A percentile compares a stretch with the other conserved stretches of the same genome.
phyloP scores from a whole-genome alignment of 106 monocot species.

The Dioscorea dumetorum region DNA sequence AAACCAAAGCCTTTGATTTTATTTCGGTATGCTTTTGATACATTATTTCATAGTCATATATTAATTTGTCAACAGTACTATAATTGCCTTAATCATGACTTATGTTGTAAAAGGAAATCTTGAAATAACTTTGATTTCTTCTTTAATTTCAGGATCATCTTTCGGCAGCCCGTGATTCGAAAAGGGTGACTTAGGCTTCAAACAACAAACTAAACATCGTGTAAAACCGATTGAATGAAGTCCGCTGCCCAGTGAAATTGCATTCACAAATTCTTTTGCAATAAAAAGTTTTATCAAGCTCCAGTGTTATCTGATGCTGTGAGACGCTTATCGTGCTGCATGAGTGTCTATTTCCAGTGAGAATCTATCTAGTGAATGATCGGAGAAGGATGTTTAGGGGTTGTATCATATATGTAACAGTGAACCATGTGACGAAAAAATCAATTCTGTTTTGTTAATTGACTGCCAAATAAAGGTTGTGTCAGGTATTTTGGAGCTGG shows the following conservation, averaged over 20 bases:
- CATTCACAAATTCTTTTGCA: conserved; percentile 19
- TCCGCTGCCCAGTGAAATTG: not conserved
- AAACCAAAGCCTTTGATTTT: conserved; percentile 96
- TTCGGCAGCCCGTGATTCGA: conserved; percentile 72
- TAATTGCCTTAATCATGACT: too few relatives aligned
- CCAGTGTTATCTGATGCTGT: not conserved
- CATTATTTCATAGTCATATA: too few relatives aligned
- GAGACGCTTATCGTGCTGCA: too few relatives aligned
- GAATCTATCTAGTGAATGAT: too few relatives aligned
- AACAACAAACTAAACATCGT: not conserved
- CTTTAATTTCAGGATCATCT: conserved; percentile 65
- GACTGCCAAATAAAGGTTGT: too few relatives aligned
- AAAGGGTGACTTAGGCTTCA: conserved; percentile 36
- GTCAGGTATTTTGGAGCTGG: too few relatives aligned
- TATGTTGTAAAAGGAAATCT: too few relatives aligned
- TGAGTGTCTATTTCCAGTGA: too few relatives aligned
- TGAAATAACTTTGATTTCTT: too few relatives aligned
- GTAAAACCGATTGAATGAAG: not conserved
- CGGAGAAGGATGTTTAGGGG: not conserved
- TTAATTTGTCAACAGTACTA: too few relatives aligned
- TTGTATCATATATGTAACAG: not conserved
- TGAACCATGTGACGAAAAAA: too few relatives aligned
- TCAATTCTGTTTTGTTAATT: too few relatives aligned
- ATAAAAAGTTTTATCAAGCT: conserved; percentile 7
- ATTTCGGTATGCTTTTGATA: conserved; percentile 56